Percentiles rank a stretch among this genome's conserved stretches.
Evolutionary conservation across 768 basidiomycete genomes (phyloP).

Genomic region (Mycena galopus): DNA sequence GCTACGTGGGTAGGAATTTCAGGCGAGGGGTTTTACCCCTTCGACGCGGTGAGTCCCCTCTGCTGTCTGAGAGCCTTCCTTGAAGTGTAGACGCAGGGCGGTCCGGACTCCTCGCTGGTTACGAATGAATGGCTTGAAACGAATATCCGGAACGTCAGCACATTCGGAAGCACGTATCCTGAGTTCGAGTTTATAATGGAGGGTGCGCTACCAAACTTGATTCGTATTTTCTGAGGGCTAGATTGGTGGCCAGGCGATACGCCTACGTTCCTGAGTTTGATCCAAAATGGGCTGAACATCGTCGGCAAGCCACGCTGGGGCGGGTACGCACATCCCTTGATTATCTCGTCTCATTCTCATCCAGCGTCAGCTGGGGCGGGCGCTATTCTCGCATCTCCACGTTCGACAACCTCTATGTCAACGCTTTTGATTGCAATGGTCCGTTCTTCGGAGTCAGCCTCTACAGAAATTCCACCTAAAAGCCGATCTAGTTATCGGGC

Average conservation of each 20-base stretch:
- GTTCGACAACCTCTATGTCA: conserved; percentile 17
- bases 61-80: not conserved
- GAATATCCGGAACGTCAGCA: conserved; percentile 28
- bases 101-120: conserved; percentile 27
- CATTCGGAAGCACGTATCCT: conserved; percentile 27
- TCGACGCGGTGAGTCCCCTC: conserved; percentile 6
- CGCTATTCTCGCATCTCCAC: conserved; percentile 19
- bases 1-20: conserved; percentile 23
- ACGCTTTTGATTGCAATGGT: conserved; percentile 15
- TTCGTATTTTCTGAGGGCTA: not conserved
- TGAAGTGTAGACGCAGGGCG: not conserved
- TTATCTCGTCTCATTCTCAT: not conserved
- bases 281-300: conserved; percentile 29
- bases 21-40: conserved; percentile 21
- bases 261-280: conserved; percentile 28
- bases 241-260: conserved; percentile 19
- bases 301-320: conserved; percentile 29
- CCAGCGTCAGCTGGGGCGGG: conserved; percentile 25
- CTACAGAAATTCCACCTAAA: not conserved
- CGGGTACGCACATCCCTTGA: not conserved
- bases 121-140: conserved; percentile 31
- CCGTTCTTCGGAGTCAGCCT: not conserved
- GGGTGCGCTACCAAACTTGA: not conserved
- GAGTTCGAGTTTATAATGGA: conserved; percentile 34
- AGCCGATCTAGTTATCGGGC: not conserved